phyloP scores from a whole-genome alignment of 2,329 filamentous ascomycete genomes.

The Penicillium psychrosexuale region DNA sequence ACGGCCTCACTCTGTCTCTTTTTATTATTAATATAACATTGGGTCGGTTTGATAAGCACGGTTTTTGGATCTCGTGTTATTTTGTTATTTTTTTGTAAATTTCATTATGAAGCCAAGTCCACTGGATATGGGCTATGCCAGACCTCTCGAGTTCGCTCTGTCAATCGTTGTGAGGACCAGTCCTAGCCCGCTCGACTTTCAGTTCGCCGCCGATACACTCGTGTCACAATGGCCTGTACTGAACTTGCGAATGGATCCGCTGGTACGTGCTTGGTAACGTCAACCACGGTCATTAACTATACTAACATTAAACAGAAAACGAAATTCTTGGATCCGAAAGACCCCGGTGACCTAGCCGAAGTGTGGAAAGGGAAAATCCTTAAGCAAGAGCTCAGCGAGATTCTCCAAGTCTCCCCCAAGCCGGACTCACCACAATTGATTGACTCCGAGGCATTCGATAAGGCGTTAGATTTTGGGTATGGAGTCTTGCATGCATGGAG shows the following conservation, averaged over 20 bases:
- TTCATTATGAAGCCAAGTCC: conserved; percentile 1
- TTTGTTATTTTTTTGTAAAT: neutral
- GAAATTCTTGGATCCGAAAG: conserved; percentile 6
- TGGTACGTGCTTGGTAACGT: neutral
- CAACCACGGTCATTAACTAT: neutral
- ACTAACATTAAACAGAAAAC: conserved; percentile 1
- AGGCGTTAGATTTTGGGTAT: conserved; percentile 2
- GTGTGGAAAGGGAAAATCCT: conserved; percentile 3
- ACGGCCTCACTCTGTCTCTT: neutral
- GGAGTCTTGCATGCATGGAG: neutral
- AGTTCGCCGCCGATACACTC: conserved; percentile 9
- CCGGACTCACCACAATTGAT: neutral
- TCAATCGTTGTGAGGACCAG: conserved; percentile 3
- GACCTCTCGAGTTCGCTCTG: conserved; percentile 3
- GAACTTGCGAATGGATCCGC: conserved; percentile 4
- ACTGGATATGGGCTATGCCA: conserved; percentile 8
- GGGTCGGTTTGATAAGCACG: neutral
- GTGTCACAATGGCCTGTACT: conserved; percentile 8
- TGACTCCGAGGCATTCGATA: neutral
- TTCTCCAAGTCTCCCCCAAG: neutral
- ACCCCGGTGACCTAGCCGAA: conserved; percentile 2
- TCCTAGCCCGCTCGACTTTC: conserved; percentile 8
- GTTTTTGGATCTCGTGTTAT: neutral
- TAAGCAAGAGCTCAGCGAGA: neutral
- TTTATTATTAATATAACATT: neutral